These are phyloP conservation scores for Crithidia expoeki DNA, from an alignment of 208 protist species.

Conservation along the genomic window DNA sequence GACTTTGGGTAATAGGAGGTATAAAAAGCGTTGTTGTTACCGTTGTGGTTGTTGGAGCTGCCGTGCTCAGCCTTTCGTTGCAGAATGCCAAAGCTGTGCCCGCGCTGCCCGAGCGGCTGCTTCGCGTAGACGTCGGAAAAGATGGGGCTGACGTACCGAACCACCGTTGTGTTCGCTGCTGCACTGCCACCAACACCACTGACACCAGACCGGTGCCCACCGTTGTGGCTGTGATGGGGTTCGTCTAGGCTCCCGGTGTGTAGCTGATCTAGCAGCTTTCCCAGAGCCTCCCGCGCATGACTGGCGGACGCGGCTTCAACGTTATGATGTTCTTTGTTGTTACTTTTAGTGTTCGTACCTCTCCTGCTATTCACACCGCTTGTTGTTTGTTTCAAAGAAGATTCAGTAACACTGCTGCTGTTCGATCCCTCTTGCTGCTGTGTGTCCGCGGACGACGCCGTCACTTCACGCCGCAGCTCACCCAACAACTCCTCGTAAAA, in stretches of 20 bases:
- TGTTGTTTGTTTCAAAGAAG: no score
- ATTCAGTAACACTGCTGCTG: not conserved
- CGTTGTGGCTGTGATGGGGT: not conserved
- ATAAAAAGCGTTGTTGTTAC: slow-evolving; percentile 17
- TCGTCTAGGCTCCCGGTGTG: slow-evolving; percentile 20
- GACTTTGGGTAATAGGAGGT: slow-evolving; percentile 58
- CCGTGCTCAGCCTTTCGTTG: slow-evolving; percentile 33
- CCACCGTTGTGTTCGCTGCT: slow-evolving; percentile 24
- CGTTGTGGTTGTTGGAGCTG: slow-evolving; percentile 14
- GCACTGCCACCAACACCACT: slow-evolving; percentile 5
- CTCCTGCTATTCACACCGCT: not conserved
- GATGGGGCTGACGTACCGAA: slow-evolving; percentile 37
- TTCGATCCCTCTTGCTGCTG: not conserved
- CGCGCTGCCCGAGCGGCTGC: slow-evolving; percentile 57
- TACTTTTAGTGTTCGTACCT: not conserved
- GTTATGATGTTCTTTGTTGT: not conserved
- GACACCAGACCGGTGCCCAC: not conserved
- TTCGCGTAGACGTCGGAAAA: slow-evolving; percentile 41
- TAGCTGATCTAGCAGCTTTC: slow-evolving; percentile 56
- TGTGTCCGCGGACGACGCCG: slow-evolving; percentile 4
- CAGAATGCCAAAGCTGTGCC: slow-evolving; percentile 62
- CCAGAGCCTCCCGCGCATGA: slow-evolving; percentile 42
- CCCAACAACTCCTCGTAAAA: slow-evolving; percentile 56
- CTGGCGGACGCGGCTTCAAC: slow-evolving; percentile 15
- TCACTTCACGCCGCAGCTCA: slow-evolving; percentile 44